Evolutionary conservation across 176 grass and related monocot genomes (phyloP).

Genomic region (Saccharum officinarum): DNA sequence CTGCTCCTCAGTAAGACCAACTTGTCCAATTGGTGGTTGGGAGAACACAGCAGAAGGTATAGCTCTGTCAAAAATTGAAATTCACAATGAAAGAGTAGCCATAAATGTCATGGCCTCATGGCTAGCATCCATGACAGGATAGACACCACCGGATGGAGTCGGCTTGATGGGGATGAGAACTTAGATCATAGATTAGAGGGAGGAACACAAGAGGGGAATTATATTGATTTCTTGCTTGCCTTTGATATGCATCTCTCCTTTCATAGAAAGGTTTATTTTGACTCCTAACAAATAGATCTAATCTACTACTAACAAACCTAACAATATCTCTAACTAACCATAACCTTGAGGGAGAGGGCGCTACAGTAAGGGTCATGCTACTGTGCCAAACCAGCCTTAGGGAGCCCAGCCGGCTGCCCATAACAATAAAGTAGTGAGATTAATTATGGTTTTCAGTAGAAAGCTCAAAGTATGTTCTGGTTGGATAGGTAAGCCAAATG

Average conservation of each 20-base stretch:
- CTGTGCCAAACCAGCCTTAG: background rate
- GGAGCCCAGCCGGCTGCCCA: background rate
- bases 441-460: conserved; percentile 22
- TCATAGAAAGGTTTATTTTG: background rate
- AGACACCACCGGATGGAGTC: background rate
- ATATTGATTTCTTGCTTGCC: background rate
- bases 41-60: conserved; percentile 93
- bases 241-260: background rate
- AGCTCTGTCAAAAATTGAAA: conserved; percentile 44
- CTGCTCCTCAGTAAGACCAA: conserved; percentile 89
- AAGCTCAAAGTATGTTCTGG: conserved; percentile 1
- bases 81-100: conserved; percentile 4
- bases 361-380: background rate
- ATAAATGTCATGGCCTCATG: background rate
- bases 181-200: background rate
- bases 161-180: background rate
- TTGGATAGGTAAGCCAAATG: background rate
- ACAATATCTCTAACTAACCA: background rate
- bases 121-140: background rate
- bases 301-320: background rate
- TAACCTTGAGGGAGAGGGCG: background rate
- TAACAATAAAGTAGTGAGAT: background rate
- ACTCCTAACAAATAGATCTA: background rate
- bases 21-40: conserved; percentile 88
- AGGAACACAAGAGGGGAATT: background rate